Evolutionary conservation across 2,329 filamentous ascomycete species (phyloP).

Genomic region (Leptosphaerulina australis): DNA sequence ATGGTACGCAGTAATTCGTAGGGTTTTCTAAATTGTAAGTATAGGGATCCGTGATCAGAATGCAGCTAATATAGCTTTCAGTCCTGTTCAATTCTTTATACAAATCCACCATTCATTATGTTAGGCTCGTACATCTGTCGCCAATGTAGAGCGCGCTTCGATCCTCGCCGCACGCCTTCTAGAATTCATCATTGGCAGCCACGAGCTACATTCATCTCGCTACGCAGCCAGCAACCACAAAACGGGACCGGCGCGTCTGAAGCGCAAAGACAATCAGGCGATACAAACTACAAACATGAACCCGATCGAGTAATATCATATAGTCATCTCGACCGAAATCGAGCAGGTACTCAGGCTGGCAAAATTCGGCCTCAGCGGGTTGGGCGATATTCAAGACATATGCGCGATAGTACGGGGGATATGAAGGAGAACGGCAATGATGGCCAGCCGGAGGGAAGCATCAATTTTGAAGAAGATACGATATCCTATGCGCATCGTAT

Average conservation of each 20-base stretch:
- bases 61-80: constrained; percentile 8
- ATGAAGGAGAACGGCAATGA: not conserved
- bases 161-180: constrained; percentile 14
- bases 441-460: not conserved
- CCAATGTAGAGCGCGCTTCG: constrained; percentile 38
- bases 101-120: constrained; percentile 29
- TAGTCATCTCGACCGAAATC: constrained; percentile 8
- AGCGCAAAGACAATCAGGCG: constrained; percentile 8
- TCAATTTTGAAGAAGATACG: not conserved
- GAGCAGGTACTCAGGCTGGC: not conserved
- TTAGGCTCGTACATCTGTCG: constrained; percentile 43
- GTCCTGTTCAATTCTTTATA: constrained; percentile 1
- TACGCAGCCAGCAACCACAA: constrained; percentile 23
- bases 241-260: constrained; percentile 18
- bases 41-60: not conserved
- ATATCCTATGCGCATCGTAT: constrained; percentile 14
- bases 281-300: not conserved
- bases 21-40: constrained; percentile 1
- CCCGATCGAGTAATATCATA: constrained; percentile 1
- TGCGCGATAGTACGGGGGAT: not conserved
- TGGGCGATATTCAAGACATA: constrained; percentile 29
- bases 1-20: not conserved
- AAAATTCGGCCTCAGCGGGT: not conserved
- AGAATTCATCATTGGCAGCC: constrained; percentile 37
- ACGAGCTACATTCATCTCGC: constrained; percentile 42